Evolutionary conservation across 306 rosid genomes (phyloP).

Genomic region (Trifolium fragiferum): DNA sequence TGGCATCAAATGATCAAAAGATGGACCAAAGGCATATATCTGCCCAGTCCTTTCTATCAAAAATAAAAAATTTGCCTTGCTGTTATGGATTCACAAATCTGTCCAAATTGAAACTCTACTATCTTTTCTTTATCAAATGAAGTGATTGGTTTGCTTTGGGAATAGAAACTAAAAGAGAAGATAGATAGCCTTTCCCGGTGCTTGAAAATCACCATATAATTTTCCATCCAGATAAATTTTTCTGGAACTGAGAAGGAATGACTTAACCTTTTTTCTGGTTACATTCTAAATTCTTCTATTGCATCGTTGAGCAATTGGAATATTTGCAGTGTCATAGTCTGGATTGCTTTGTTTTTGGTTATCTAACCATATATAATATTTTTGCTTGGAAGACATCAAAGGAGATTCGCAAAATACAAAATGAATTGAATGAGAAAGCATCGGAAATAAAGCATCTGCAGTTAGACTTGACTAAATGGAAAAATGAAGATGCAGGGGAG

Average conservation of each 20-base stretch:
- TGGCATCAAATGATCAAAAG: slow-evolving; percentile 15
- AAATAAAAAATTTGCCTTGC: neutral
- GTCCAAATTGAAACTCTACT: slow-evolving; percentile 17
- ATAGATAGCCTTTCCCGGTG: slow-evolving; percentile 6
- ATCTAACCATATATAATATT: slow-evolving; percentile 40
- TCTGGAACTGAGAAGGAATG: slow-evolving; percentile 16
- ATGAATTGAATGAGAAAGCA: slow-evolving; percentile 68
- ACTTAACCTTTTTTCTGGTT: neutral
- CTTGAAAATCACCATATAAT: slow-evolving; percentile 18
- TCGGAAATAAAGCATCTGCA: slow-evolving; percentile 64
- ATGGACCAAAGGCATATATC: slow-evolving; percentile 20
- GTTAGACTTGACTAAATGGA: slow-evolving; percentile 61
- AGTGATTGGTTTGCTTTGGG: slow-evolving; percentile 2
- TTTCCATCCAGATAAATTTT: slow-evolving; percentile 3
- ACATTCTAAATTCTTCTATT: slow-evolving; percentile 3
- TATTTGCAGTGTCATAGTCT: slow-evolving; percentile 16
- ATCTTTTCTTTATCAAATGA: slow-evolving; percentile 17
- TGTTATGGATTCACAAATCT: slow-evolving; percentile 21
- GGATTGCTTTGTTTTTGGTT: slow-evolving; percentile 32
- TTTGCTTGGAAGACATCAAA: slow-evolving; percentile 57
- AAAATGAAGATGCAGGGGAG: slow-evolving; percentile 51
- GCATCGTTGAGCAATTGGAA: slow-evolving; percentile 29
- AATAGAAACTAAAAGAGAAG: slow-evolving; percentile 13
- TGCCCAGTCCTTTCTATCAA: neutral
- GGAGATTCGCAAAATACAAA: slow-evolving; percentile 58